Evolutionary conservation across 306 rosid species (phyloP), one percentile per base, ranked within the genome.

Genomic region (Bauhinia variegata): DNA sequence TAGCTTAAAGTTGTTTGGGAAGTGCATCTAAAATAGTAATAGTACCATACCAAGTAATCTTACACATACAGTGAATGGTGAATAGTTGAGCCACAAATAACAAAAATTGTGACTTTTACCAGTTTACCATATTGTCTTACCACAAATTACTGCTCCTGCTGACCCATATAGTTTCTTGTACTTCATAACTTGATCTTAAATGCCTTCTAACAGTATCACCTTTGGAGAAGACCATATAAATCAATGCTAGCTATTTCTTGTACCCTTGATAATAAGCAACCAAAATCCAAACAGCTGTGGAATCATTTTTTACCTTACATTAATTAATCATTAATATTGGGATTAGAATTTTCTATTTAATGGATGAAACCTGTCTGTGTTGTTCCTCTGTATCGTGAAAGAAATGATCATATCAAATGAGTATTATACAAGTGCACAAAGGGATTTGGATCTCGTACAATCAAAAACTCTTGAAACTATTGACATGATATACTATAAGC

Each of bases 41-140:
- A n/a, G n/a, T n/a, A 57, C 57, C 60, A n/a, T 15, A 33, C 5
- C 34, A 31, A 52, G 54, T 53, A 13, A 10, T 53, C 28, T 23
- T 2, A 23, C 57, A 23, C 58, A 60, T 42, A 19, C 28, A 11
- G 47, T 38, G 44, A 63, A 69, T 58, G 30, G 43, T 31, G 30
- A 78, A 53, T 47, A 56, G 53, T 48, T 68, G 18, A 14, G 52
- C 54, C 30, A 30, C 17, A 54, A 7, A 44, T 19, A 11, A 36
- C 58, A 42, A 28, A 59, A 9, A 30, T 1, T 42, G 39, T 44
- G 15, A 50, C 41, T 65, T 17, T 38, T 43, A 8, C 54, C 47
- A 50, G 61, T 60, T 7, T 70, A 64, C 63, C 14, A 11, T 23
- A 10, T 38, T 71, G 73, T 71, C 77, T 41, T 57, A 52, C 63